Evolutionary conservation across 2,329 filamentous ascomycete species (phyloP), one percentile per base, ranked within the genome.

Genomic region (Pseudogymnoascus sp.): DNA sequence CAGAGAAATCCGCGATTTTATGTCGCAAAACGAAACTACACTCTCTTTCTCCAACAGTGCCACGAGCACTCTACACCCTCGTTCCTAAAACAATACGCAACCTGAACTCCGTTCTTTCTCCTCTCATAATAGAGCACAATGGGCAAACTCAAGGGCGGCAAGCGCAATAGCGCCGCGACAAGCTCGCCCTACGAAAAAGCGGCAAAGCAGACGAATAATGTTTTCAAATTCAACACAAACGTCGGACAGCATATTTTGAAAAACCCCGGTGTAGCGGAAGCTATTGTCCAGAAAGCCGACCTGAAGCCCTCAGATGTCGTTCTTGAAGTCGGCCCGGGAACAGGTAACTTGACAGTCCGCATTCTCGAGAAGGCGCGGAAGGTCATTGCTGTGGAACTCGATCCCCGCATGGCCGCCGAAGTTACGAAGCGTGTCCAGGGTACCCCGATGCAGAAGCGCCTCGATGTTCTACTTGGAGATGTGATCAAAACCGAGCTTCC

Each of bases 201-300:
- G 7, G 64, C 68, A 63, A 63, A 66, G 9, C 59, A 67, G 8
- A 71, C 71, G 62, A 92, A 96, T 78, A 92, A 90, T 69, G 90
- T 97, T 75, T 97, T 97, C 84, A 96, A 95, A 74, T 96, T 97
- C 85, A 96, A 96, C 79, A 94, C 89, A 68, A 85, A 93, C 74
- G 84, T 94, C 67, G 92, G 93, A 69, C 86, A 89, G 72, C 67
- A 97, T 74, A 94, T 99, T 64, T 82, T 97, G 66, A 97, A 96
- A 74, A 96, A 96, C 74, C 90, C 90, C 1, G 89, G 89, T 70
- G 88, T 95, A 57, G 88, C 89, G 4, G 86, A 89, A 71, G 86
- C 86, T 59, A 93, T 94, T 67, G 89, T 93, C 33, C 81, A 88
- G 67, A 97, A 97, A 77, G 90, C 92, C 14, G 85, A 88, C 68